These are phyloP conservation scores for Pseudogymnoascus sp. DNA, from an alignment of 2,329 filamentous ascomycete species.

Conservation along the genomic window DNA sequence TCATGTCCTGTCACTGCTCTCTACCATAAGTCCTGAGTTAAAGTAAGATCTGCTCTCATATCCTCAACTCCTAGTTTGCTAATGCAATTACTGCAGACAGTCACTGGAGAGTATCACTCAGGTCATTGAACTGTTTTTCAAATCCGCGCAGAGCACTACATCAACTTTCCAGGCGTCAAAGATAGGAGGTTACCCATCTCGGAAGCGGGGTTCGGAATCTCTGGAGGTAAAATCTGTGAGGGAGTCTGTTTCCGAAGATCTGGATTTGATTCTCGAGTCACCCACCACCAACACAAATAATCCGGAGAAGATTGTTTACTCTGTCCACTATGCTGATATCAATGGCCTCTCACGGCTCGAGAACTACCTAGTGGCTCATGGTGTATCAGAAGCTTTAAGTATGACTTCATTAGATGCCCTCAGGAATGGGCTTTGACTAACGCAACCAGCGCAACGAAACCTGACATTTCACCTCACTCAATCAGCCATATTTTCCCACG, in stretches of 20 bases:
- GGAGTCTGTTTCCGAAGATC: conserved; percentile 18
- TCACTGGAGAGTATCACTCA: conserved; percentile 16
- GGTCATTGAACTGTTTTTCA: conserved; percentile 19
- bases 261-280: conserved; percentile 16
- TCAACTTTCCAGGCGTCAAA: conserved; percentile 20
- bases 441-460: conserved; percentile 16
- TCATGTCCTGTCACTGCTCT: conserved; percentile 13
- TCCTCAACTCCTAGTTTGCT: neutral
- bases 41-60: conserved; percentile 15
- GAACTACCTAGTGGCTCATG: conserved; percentile 22
- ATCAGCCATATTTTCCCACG: conserved; percentile 17
- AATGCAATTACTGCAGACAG: conserved; percentile 10
- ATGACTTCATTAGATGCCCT: neutral
- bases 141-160: conserved; percentile 15
- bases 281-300: neutral
- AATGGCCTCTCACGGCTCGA: conserved; percentile 23
- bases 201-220: conserved; percentile 17
- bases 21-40: conserved; percentile 7
- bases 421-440: neutral
- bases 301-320: conserved; percentile 16
- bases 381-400: conserved; percentile 20
- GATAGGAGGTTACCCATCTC: conserved; percentile 14
- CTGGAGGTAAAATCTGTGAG: conserved; percentile 21
- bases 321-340: conserved; percentile 21
- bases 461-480: conserved; percentile 18